phyloP scores from a whole-genome alignment of 345 rosid species.

The Lagerstroemia speciosa region DNA sequence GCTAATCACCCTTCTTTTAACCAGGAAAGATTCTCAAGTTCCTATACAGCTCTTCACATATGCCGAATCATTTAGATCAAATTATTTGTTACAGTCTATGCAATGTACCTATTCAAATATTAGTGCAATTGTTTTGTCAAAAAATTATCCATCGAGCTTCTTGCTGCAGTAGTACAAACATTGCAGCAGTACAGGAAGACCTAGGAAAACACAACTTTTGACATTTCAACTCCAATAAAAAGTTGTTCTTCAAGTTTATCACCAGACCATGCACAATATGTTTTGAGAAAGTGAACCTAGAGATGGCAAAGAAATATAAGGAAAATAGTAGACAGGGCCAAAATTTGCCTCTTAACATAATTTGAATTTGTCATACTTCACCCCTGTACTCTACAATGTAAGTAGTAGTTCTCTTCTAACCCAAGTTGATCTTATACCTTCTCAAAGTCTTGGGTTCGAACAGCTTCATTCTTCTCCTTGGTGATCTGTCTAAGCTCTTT shows the following conservation, averaged over 20 bases:
- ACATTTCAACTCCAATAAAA: background rate
- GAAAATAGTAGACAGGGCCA: background rate
- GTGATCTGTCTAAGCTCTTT: slow-evolving; percentile 88
- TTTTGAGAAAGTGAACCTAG: background rate
- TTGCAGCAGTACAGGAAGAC: background rate
- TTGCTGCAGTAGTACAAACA: background rate
- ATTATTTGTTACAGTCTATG: background rate
- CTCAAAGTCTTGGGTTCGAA: slow-evolving; percentile 90
- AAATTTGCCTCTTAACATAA: background rate
- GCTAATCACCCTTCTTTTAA: too few relatives aligned
- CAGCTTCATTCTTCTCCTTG: slow-evolving; percentile 96
- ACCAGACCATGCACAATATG: background rate
- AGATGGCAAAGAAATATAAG: background rate
- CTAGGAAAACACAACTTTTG: background rate
- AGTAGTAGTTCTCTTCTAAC: background rate
- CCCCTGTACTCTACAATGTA: too few relatives aligned
- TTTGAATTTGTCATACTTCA: background rate
- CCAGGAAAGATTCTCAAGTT: too few relatives aligned
- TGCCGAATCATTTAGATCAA: background rate
- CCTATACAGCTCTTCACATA: background rate
- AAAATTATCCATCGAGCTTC: background rate
- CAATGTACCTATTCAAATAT: background rate
- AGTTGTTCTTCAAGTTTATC: background rate
- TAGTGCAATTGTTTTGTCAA: background rate
- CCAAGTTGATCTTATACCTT: slow-evolving; percentile 36